Evolutionary conservation across 768 basidiomycete genomes (phyloP).

Genomic region (Dioszegia crocea): DNA sequence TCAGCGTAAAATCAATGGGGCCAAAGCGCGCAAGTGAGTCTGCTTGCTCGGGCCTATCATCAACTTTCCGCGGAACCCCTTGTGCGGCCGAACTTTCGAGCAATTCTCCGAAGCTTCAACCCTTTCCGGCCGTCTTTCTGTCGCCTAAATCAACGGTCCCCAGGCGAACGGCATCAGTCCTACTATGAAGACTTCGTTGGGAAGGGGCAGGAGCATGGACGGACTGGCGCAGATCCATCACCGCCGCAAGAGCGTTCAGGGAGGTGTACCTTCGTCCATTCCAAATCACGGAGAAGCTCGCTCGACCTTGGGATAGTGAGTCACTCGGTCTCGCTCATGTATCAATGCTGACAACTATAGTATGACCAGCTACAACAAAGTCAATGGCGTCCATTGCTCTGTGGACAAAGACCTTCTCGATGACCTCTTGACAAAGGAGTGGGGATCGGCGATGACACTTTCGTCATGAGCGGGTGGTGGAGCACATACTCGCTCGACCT

Average conservation of each 20-base stretch:
- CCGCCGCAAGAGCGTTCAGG: conserved; percentile 64
- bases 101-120: conserved; percentile 70
- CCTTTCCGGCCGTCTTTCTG: conserved; percentile 60
- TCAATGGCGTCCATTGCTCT: conserved; percentile 61
- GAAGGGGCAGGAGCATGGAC: conserved; percentile 71
- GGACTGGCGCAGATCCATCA: conserved; percentile 42
- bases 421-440: conserved; percentile 61
- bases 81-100: conserved; percentile 57
- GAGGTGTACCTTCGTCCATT: conserved; percentile 62
- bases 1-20: no score
- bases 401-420: conserved; percentile 56
- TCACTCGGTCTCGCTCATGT: no score
- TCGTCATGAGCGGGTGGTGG: conserved; percentile 52
- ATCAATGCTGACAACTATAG: conserved; percentile 26
- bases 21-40: conserved; percentile 61
- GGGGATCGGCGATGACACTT: conserved; percentile 60
- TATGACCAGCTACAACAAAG: conserved; percentile 54
- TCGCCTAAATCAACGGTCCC: conserved; percentile 66
- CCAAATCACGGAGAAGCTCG: conserved; percentile 60
- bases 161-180: conserved; percentile 65
- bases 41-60: conserved; percentile 68
- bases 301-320: no score
- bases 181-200: conserved; percentile 65
- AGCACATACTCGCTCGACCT: conserved; percentile 54
- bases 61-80: conserved; percentile 61